Conservation (phyloP, 2,329 filamentous ascomycete genomes). For the Ascochyta rabiei region DNA sequence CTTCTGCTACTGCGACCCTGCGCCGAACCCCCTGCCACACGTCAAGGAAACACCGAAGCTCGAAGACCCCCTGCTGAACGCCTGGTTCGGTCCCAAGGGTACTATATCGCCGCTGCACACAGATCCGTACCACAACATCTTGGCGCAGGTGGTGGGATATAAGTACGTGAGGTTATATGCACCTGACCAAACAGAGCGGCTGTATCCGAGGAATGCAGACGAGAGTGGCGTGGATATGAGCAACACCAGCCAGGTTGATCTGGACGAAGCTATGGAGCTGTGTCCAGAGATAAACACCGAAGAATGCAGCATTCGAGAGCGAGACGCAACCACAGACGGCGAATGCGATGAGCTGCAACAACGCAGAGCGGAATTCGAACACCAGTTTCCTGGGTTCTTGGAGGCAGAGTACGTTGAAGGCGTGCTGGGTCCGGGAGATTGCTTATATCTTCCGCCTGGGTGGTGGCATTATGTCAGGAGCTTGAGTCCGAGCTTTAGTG, state of each 20-base stretch:
- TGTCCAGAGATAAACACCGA: constrained; percentile 24
- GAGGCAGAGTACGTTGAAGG: constrained; percentile 74
- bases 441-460: constrained; percentile 85
- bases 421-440: constrained; percentile 80
- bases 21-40: constrained; percentile 21
- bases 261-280: constrained; percentile 69
- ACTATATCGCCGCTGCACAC: constrained; percentile 94
- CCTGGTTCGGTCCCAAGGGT: constrained; percentile 87
- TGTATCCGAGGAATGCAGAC: constrained; percentile 69
- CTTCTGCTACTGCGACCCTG: constrained; percentile 75
- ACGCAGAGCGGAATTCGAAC: constrained; percentile 27
- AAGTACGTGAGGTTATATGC: constrained; percentile 93
- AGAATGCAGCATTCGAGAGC: constrained; percentile 20
- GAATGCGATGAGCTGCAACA: background rate
- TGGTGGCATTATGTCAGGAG: constrained; percentile 99
- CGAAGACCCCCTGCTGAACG: constrained; percentile 74
- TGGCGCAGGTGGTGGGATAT: constrained; percentile 84
- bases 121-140: constrained; percentile 91
- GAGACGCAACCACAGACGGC: constrained; percentile 32
- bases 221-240: constrained; percentile 81
- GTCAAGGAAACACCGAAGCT: constrained; percentile 34
- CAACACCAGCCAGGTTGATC: constrained; percentile 83
- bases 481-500: constrained; percentile 85
- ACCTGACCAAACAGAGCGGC: constrained; percentile 62
- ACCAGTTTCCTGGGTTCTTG: constrained; percentile 60